Conservation (phyloP, 2,329 filamentous ascomycete species). For the Fulvia fulva region DNA sequence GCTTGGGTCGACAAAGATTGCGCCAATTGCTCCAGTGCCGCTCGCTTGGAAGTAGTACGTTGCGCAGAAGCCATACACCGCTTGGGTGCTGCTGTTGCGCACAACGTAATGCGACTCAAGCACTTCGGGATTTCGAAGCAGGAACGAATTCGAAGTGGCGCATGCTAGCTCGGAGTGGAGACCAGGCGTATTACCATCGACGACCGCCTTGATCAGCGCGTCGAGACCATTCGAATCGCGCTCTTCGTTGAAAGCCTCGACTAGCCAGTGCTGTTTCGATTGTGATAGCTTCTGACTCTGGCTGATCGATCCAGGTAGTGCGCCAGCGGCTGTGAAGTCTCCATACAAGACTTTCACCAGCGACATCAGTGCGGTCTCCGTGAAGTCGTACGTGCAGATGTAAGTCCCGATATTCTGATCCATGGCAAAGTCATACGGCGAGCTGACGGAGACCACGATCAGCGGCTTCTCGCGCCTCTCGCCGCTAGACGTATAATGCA, state of each 20-base stretch:
- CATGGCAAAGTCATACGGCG: slow-evolving; percentile 93
- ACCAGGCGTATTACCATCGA: slow-evolving; percentile 61
- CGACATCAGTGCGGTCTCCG: slow-evolving; percentile 82
- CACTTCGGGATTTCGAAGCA: slow-evolving; percentile 65
- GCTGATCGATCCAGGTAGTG: slow-evolving; percentile 67
- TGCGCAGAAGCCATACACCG: slow-evolving; percentile 85
- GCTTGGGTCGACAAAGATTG: slow-evolving; percentile 82
- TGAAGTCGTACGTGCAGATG: slow-evolving; percentile 94
- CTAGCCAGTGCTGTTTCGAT: slow-evolving; percentile 91
- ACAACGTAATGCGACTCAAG: slow-evolving; percentile 88
- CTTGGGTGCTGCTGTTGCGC: slow-evolving; percentile 85
- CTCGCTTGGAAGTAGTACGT: slow-evolving; percentile 75
- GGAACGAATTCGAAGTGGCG: slow-evolving; percentile 70
- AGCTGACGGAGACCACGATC: slow-evolving; percentile 88
- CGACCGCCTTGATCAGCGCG: slow-evolving; percentile 66
- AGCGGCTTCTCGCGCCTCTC: slow-evolving; percentile 75
- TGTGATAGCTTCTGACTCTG: slow-evolving; percentile 85
- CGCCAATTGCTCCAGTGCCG: slow-evolving; percentile 71
- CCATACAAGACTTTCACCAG: slow-evolving; percentile 81
- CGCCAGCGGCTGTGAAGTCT: slow-evolving; percentile 57
- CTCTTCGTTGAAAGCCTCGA: slow-evolving; percentile 79
- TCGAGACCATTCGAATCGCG: slow-evolving; percentile 71
- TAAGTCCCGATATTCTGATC: slow-evolving; percentile 88
- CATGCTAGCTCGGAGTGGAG: slow-evolving; percentile 66
- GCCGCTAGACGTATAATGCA: slow-evolving; percentile 66